phyloP scores from a whole-genome alignment of 306 rosid genomes.

The Nissolia schottii region DNA sequence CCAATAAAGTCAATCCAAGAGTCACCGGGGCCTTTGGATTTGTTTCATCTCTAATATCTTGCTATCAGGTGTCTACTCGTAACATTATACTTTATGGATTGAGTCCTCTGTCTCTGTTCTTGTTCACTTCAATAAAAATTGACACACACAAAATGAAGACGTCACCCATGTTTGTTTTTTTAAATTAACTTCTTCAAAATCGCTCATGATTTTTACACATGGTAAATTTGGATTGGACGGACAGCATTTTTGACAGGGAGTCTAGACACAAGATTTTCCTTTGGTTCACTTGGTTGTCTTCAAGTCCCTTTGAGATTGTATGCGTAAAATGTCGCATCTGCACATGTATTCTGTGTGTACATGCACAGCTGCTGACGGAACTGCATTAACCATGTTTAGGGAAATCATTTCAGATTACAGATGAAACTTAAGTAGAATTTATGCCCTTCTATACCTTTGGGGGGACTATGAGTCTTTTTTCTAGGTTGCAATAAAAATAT shows the following conservation, averaged over 20 bases:
- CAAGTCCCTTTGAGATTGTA: not conserved
- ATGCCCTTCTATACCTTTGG: not conserved
- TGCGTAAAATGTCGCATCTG: not conserved
- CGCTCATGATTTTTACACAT: too few species aligned
- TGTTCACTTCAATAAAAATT: too few species aligned
- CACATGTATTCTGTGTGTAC: not conserved
- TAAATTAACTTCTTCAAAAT: too few species aligned
- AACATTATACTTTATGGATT: not conserved
- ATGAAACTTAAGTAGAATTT: not conserved
- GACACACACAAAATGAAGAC: too few species aligned
- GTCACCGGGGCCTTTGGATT: slow-evolving; percentile 93
- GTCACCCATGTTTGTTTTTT: too few species aligned
- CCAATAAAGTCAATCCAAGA: slow-evolving; percentile 78
- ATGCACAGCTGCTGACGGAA: not conserved
- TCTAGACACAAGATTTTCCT: too few species aligned
- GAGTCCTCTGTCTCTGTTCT: too few species aligned
- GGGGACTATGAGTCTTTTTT: not conserved
- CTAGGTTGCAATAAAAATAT: too few species aligned
- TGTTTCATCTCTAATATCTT: slow-evolving; percentile 75
- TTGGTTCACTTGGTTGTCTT: not conserved
- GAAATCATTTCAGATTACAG: not conserved
- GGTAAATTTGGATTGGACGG: too few species aligned
- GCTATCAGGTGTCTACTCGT: slow-evolving; percentile 73
- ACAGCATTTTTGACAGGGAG: too few species aligned
- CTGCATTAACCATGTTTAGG: not conserved